Evolutionary conservation across 169 alveolate genomes (phyloP), one percentile per base, ranked within the genome.

Genomic region (Plasmodium falciparum): DNA sequence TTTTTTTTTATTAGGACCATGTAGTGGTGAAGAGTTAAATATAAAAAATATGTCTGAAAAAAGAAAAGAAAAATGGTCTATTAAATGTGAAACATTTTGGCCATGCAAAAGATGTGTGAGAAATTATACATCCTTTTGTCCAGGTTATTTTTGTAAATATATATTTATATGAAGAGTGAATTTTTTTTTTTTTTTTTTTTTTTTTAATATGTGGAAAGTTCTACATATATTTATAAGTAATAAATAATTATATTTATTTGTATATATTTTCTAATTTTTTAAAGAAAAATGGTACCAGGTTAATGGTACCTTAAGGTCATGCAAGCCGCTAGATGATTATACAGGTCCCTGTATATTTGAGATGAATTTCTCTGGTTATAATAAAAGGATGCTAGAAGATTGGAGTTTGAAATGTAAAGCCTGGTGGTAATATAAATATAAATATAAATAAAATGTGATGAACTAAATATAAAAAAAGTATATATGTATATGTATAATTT

Each of bases 101-200:
- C 96, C 96, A 13, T 94, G 96, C 78, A 89, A 73, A 43, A 61
- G 59, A 73, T 94, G 96, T 88, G 88, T 73, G 15, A 89, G 96
- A 59, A 76, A 80, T 22, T 94, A 76, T 65, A 92, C 95, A 2
- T 88, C 62, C 52, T 73, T 72, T 47, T 94, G 96, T 92, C 96
- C 96, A 58, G 96, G 93, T 86, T 88, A 15, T 49, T 39, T 62
- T 61, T 52, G 15, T 33, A 88, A 70, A 61, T 69, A 62, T 29
- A n/a, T 49, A 73, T 12, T 65, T 22, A 26, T 33, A 33, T 74
- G 73, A 62, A 29, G 54, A 15, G 26, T 47, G 63, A 66, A 54
- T 75, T 69, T 62, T 15, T 15, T 15, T 15, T 49, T 66, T 17
- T 71, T 88, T 29, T n/a, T 3, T 33, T 3, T 2, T 33, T 33